Conservation (phyloP, 2,329 filamentous ascomycete species). For the Cladophialophora immunda region DNA sequence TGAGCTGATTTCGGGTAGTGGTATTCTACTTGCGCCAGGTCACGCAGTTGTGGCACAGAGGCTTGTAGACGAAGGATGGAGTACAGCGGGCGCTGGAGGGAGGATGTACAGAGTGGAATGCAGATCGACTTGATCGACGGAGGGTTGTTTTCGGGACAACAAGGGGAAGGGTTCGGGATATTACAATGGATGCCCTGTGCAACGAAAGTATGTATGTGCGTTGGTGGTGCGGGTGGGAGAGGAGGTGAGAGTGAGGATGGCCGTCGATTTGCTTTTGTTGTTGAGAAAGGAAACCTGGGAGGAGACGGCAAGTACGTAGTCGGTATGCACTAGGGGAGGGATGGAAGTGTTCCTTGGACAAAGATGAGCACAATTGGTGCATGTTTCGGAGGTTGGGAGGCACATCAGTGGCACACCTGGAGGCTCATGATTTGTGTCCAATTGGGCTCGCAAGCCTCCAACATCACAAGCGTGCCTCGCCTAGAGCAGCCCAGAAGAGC, state of each 20-base stretch:
- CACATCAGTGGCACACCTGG: not conserved
- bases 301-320: not conserved
- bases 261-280: not conserved
- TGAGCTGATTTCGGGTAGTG: slow-evolving; percentile 9
- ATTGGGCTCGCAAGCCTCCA: slow-evolving; percentile 6
- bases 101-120: not conserved
- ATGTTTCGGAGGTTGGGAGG: not conserved
- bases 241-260: slow-evolving; percentile 13
- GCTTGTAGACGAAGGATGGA: not conserved
- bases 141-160: slow-evolving; percentile 19
- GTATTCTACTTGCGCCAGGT: slow-evolving; percentile 18
- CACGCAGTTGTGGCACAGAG: slow-evolving; percentile 9
- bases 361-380: not conserved
- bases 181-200: slow-evolving; percentile 28
- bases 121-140: not conserved
- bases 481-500: not conserved
- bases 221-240: slow-evolving; percentile 15
- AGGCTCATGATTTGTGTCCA: slow-evolving; percentile 2
- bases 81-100: slow-evolving; percentile 1
- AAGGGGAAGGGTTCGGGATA: not conserved
- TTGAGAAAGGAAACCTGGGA: slow-evolving; percentile 7
- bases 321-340: not conserved
- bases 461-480: not conserved
- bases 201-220: slow-evolving; percentile 23
- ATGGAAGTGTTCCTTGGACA: slow-evolving; percentile 8